Conservation (phyloP, 352 stramenopile species). For the Thraustotheca clavata region DNA sequence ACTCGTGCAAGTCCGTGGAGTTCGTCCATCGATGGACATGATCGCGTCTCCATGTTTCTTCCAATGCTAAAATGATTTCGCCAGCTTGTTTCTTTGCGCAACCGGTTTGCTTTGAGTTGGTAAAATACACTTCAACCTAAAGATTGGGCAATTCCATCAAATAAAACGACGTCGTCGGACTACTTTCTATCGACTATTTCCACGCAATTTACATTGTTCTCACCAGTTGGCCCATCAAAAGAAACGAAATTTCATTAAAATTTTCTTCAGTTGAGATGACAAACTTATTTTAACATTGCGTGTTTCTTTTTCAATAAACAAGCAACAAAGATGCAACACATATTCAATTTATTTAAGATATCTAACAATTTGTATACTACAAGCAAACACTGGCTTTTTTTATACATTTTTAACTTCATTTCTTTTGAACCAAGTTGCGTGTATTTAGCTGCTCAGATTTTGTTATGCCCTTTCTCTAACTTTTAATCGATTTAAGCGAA, state of each 20-base stretch:
- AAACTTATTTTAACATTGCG: too few relatives aligned
- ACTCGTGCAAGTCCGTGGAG: constrained; percentile 56
- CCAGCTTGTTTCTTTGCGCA: not conserved
- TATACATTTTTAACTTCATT: too few relatives aligned
- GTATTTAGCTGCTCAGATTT: not conserved
- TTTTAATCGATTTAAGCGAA: not conserved
- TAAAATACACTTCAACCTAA: constrained; percentile 10
- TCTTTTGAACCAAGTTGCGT: too few relatives aligned
- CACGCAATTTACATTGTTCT: not conserved
- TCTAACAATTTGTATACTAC: too few relatives aligned
- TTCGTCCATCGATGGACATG: constrained; percentile 71
- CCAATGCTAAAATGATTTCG: constrained; percentile 14
- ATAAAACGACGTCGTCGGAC: not conserved
- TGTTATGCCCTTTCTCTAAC: not conserved
- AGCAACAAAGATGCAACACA: too few relatives aligned
- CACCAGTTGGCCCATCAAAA: too few relatives aligned
- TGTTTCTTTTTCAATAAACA: too few relatives aligned
- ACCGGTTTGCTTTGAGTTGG: constrained; percentile 8
- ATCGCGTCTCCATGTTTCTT: constrained; percentile 64
- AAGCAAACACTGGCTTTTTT: too few relatives aligned
- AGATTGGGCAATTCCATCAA: constrained; percentile 2
- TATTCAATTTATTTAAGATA: too few relatives aligned
- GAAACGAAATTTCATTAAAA: too few relatives aligned
- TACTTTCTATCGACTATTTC: not conserved
- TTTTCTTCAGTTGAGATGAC: too few relatives aligned